Base-by-base conservation (phyloP, 148 eudicot species). In the Persicaria tinctoria region DNA sequence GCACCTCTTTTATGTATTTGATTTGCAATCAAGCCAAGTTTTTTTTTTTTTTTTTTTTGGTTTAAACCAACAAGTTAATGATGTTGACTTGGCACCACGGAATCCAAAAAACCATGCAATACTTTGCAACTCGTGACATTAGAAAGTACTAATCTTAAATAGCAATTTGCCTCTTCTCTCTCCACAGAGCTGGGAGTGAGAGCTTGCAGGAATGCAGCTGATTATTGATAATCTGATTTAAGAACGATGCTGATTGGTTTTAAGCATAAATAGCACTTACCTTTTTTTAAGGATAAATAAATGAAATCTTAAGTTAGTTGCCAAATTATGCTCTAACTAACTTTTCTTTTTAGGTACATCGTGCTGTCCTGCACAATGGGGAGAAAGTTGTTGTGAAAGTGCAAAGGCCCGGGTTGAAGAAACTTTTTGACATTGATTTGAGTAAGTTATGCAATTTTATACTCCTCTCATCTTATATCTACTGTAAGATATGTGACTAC, bases 341-440 rank as follows among this genome's bases (percentile, higher is more conserved):
- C 20, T 55, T 68, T 74, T 74, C 45, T 9, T 51, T 83, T 73
- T 76, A 94, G 98, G 99, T 96, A 71, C 99, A 96, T 83, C 89
- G 97, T 47, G 99, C 97, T 60, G 82, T 96, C 78, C 83, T 96
- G 79, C 95, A 96, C 73, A 92, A 88, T 72, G 97, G 99, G 54
- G 97, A 96, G 80, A 90, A 83, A 84, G 99, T 90, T 14, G 94
- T 88, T 5, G 89, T 96, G 56, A 96, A 96, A 84, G 95, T 96
- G 72, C 99, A 96, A 82, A 89, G 99, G 83, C 97, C 99, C 49
- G 99, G 97, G 66, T 85, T 96, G 75, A 92, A 90, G 80, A 90
- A 88, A 80, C 91, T 96, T 56, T 92, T 96, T 83, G 99, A 96
- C 79, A 90, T 96, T 70, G 99, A 96, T 87, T 86, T 96, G 71